Evolutionary conservation across 2,329 filamentous ascomycete species (phyloP).

Genomic region (Alternaria sp.): DNA sequence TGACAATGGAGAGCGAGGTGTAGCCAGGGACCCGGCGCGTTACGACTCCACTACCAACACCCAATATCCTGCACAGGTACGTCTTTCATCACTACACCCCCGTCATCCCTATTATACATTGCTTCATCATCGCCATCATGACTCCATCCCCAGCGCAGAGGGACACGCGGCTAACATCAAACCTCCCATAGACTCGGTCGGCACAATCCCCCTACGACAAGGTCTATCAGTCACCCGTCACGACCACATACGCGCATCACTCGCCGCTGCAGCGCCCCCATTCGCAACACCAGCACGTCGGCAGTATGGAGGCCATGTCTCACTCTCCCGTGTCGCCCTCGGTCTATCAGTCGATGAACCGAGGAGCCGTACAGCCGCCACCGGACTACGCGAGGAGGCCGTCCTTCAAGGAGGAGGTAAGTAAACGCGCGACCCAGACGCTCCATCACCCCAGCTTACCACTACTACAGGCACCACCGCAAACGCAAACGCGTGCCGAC

Average conservation of each 20-base stretch:
- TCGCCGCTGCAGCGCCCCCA: slow-evolving; percentile 50
- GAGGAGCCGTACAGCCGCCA: slow-evolving; percentile 47
- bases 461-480: slow-evolving; percentile 62
- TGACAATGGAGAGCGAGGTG: slow-evolving; percentile 51
- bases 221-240: slow-evolving; percentile 49
- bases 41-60: slow-evolving; percentile 30
- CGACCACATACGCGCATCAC: slow-evolving; percentile 43
- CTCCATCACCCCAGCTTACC: slow-evolving; percentile 28
- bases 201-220: slow-evolving; percentile 48
- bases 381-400: slow-evolving; percentile 40
- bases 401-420: slow-evolving; percentile 49
- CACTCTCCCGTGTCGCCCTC: slow-evolving; percentile 51
- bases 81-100: slow-evolving; percentile 15
- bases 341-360: slow-evolving; percentile 43
- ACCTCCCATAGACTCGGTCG: slow-evolving; percentile 40
- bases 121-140: not conserved
- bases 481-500: slow-evolving; percentile 82
- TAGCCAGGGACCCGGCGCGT: slow-evolving; percentile 43
- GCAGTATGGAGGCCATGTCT: slow-evolving; percentile 47
- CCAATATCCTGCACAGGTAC: slow-evolving; percentile 45
- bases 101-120: not conserved
- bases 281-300: slow-evolving; percentile 44
- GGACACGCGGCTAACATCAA: slow-evolving; percentile 31
- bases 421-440: slow-evolving; percentile 12
- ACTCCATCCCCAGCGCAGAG: slow-evolving; percentile 8